Conservation (phyloP, 2,329 filamentous ascomycete species). For the Esteya vermicola region DNA sequence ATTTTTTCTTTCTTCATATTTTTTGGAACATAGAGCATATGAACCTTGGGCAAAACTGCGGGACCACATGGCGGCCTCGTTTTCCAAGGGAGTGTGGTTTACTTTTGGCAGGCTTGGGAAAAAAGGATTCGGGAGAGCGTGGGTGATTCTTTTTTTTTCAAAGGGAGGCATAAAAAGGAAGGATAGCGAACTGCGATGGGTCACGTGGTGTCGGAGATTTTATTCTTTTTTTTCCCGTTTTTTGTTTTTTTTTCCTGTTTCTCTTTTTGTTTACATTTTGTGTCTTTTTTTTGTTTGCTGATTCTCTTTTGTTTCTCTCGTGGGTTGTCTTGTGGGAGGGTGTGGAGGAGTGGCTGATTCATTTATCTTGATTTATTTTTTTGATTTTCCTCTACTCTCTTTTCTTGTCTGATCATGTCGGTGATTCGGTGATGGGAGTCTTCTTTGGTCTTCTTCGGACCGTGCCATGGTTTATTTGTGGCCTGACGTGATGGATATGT, state of each 20-base stretch:
- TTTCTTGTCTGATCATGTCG: background rate
- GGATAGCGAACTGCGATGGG: conserved; percentile 9
- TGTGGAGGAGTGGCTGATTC: no score
- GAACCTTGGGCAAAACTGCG: conserved; percentile 2
- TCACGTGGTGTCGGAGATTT: conserved; percentile 10
- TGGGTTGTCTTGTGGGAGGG: no score
- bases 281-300: background rate
- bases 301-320: background rate
- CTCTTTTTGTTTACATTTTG: conserved; percentile 3
- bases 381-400: background rate
- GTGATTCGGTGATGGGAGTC: no score
- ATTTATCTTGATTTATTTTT: background rate
- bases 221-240: conserved; percentile 4
- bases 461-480: no score
- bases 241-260: conserved; percentile 7
- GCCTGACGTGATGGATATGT: no score
- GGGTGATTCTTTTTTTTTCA: conserved; percentile 5
- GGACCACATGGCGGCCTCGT: conserved; percentile 1
- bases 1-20: conserved; percentile 2
- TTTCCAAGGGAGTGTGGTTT: conserved; percentile 5
- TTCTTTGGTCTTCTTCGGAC: no score
- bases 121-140: conserved; percentile 9
- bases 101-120: conserved; percentile 10
- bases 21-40: conserved; percentile 5
- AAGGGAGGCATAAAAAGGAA: conserved; percentile 9